Base-by-base conservation (phyloP, 345 rosid species). In the Nephelium lappaceum region DNA sequence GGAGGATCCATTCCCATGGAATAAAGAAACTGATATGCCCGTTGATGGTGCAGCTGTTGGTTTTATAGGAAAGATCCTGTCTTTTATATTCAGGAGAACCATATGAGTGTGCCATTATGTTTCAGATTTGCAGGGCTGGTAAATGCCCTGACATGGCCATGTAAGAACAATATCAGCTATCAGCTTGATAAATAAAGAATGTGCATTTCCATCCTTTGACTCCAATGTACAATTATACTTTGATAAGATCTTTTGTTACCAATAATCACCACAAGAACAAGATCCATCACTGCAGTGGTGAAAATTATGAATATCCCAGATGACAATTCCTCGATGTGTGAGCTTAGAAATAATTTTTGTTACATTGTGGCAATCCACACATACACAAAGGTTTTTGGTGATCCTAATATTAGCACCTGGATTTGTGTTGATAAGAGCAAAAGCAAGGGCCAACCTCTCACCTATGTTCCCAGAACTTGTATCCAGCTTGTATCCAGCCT, bases 1-100 rank as follows among this genome's bases (percentile, higher is more conserved):
- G 63, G 58, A 73, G 75, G 81, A 82, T 85, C 83, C 97, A 39
- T 92, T 91, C 85, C 84, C 86, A 43, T 95, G 98, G 98, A 81
- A 87, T 71, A 72, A 83, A 67, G 88, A 91, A 77, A 89, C 98
- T 58, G 95, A 95, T 66, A 85, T 84, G 93, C 75, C 78, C 47
- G 74, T 43, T 77, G 85, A 79, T 36, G 89, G 88, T 69, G 65
- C 67, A 21, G 38, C 84, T 80, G 80, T 80, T 69, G 75, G 36
- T 42, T 73, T 89, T 42, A 39, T 85, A 2, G 82, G 77, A 43
- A 79, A 63, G 74, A 49, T 89, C 27, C 47, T 81, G 67, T 84
- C 81, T 45, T 45, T 45, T 47, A 31, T 87, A 41, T 87, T 87
- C 76, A 86, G 82, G 78, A 69, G 79, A 82, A 67, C 21, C 25